Base-by-base conservation (phyloP, 2,329 filamentous ascomycete species). In the Ceratocystis ficicola region DNA sequence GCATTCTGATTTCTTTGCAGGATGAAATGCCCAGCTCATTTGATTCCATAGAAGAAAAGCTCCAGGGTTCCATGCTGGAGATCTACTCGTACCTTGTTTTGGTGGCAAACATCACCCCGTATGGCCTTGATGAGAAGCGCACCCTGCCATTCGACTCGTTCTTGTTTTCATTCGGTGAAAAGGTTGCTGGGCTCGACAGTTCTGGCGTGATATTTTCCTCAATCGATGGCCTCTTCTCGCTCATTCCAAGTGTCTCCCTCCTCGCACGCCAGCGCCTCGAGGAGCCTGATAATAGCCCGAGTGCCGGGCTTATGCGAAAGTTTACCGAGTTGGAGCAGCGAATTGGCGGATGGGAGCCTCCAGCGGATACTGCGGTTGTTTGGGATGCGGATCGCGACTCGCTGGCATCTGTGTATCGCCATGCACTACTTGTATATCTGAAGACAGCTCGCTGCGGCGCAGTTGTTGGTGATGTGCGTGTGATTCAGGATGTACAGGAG, bases 31-130 rank as follows among this genome's bases (percentile, higher is more conserved):
- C 66, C 4, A 65, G 57, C 36, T 65, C 66, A 25, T 67, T 67
- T 22, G 61, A 63, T 20, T 67, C 66, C 1, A 55, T 67, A 8
- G 66, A 67, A 7, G 66, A 67, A 46, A 67, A 67, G 41, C 63
- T 67, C 5, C 66, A 67, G 44, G 66, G 66, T 28, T 60, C 66
- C 12, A 67, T 67, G 66, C 59, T 67, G 25, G 66, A 67, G n/a
- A 67, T 67, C 46, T 67, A 67, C 25, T 67, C 66, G 8, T 67
- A 67, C 52, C 66, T 67, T 17, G 64, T 67, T 59, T 50, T 67
- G 12, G 66, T 67, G 17, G 63, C 66, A 48, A 65, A 67, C 63
- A 67, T 67, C 10, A 67, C 66, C 32, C 66, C 66, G 8, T 67
- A 67, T 32, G 66, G 66, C 15, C 63, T 67, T 17, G 66, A 67